Percentiles rank a stretch among this genome's conserved stretches.
phyloP scores from a whole-genome alignment of 2,329 filamentous ascomycete genomes.

The Fusarium scirpi region DNA sequence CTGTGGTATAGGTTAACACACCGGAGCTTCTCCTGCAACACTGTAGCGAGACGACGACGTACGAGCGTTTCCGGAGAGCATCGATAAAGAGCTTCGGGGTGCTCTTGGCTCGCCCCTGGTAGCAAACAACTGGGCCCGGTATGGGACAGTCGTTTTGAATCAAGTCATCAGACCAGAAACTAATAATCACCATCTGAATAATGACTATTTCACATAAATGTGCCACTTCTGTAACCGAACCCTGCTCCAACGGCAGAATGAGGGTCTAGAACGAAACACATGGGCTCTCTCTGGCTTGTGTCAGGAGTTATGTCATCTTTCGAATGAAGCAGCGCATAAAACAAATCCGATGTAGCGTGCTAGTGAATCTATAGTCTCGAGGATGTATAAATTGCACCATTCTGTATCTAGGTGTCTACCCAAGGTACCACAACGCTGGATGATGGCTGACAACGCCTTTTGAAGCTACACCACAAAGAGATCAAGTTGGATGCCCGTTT shows the following conservation, averaged over 20 bases:
- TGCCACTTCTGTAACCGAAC: not conserved
- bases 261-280: not conserved
- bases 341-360: not conserved
- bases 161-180: not conserved
- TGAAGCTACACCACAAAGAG: conserved; percentile 19
- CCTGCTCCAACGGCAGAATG: not conserved
- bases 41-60: not conserved
- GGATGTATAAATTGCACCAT: not conserved
- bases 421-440: conserved; percentile 18
- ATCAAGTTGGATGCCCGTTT: conserved; percentile 21
- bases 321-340: not conserved
- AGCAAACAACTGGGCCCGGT: conserved; percentile 1
- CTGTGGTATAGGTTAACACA: conserved; percentile 8
- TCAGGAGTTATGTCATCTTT: not conserved
- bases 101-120: not conserved
- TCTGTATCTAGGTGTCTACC: not conserved
- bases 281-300: not conserved
- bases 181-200: not conserved
- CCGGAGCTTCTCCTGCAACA: not conserved
- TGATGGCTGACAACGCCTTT: conserved; percentile 17
- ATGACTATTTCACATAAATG: not conserved
- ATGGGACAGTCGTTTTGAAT: not conserved
- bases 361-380: not conserved
- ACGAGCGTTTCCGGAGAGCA: conserved; percentile 6
- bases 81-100: not conserved